phyloP scores from a whole-genome alignment of 2,329 filamentous ascomycete species.

The Periglandula ipomoeae region DNA sequence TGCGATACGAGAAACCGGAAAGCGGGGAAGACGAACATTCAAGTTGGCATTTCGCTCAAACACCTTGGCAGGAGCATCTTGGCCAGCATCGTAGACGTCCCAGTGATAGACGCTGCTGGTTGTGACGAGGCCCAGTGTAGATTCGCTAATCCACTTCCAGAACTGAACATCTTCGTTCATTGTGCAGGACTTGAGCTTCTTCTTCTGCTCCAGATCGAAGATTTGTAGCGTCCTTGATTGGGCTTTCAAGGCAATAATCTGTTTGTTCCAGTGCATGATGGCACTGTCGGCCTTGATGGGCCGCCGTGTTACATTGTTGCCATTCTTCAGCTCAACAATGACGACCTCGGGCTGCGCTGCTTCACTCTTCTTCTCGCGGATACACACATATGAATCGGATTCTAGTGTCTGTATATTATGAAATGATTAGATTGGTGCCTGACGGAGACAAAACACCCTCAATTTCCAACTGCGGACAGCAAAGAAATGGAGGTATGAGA shows the following conservation, averaged over 20 bases:
- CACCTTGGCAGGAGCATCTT: constrained; percentile 74
- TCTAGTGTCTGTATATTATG: constrained; percentile 68
- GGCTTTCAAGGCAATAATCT: constrained; percentile 94
- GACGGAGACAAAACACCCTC: neutral
- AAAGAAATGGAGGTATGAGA: no score
- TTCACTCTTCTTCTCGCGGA: constrained; percentile 87
- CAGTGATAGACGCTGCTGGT: constrained; percentile 91
- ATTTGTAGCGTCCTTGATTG: constrained; percentile 93
- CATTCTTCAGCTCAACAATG: constrained; percentile 95
- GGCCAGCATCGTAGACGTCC: constrained; percentile 84
- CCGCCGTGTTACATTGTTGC: constrained; percentile 87
- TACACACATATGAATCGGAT: constrained; percentile 92
- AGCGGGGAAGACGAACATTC: constrained; percentile 45
- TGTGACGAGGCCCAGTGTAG: constrained; percentile 79
- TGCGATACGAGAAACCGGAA: neutral
- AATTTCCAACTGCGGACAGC: no score
- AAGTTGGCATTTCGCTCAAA: constrained; percentile 94
- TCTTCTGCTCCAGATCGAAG: constrained; percentile 87
- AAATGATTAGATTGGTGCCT: neutral
- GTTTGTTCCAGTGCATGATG: constrained; percentile 96
- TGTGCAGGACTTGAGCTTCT: constrained; percentile 90
- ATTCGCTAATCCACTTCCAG: constrained; percentile 98
- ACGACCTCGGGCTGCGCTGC: constrained; percentile 84
- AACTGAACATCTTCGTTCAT: constrained; percentile 98
- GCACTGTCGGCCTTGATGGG: constrained; percentile 99